A percentile compares a stretch with the other conserved stretches of the same genome.
These are phyloP conservation scores for Kuraishia ogatae DNA, from an alignment of 805 yeast species.

Conservation along the genomic window DNA sequence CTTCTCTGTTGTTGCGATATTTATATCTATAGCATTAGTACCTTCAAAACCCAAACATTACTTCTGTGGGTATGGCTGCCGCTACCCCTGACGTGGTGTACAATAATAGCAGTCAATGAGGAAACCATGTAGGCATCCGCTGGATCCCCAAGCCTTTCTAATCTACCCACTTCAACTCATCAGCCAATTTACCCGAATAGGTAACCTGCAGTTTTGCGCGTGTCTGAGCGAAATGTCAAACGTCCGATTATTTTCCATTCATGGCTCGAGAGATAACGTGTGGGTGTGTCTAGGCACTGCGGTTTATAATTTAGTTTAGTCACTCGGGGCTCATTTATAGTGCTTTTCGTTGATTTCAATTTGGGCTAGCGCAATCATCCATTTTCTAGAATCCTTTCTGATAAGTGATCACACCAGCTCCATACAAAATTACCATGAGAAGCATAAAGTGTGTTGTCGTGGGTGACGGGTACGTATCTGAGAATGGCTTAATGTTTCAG, in stretches of 20 bases:
- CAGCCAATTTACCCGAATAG: neutral
- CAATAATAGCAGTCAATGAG: too few relatives aligned
- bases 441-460: conserved; percentile 88
- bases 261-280: neutral
- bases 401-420: neutral
- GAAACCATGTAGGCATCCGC: too few relatives aligned
- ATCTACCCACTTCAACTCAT: neutral
- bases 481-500: conserved; percentile 10
- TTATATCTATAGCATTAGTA: too few relatives aligned
- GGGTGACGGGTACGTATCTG: conserved; percentile 63
- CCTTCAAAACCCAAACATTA: too few relatives aligned
- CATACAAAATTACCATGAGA: conserved; percentile 41
- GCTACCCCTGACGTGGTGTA: too few relatives aligned
- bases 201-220: neutral
- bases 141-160: too few relatives aligned
- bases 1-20: too few relatives aligned
- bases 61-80: too few relatives aligned
- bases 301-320: neutral
- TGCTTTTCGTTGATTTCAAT: neutral
- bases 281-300: neutral
- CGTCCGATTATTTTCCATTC: neutral
- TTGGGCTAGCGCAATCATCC: neutral
- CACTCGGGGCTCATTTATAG: neutral
- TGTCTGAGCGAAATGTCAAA: neutral
- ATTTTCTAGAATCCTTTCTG: neutral